Evolutionary conservation across 495 filamentous ascomycete species (phyloP).

Genomic region (Penicillium nucicola): DNA sequence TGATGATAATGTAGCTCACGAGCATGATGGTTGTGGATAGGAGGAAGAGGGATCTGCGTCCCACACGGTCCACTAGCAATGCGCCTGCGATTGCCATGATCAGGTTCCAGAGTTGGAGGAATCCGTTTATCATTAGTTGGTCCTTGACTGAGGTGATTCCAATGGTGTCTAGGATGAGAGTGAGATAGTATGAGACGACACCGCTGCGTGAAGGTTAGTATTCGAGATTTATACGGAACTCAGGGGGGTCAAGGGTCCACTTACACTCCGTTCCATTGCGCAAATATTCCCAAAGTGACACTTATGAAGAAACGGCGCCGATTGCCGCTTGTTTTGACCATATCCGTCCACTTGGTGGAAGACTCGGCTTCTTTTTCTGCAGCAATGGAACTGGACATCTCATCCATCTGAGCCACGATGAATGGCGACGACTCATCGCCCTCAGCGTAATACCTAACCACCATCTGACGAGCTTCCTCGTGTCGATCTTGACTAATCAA

Average conservation of each 20-base stretch:
- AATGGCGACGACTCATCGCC: conserved; percentile 18
- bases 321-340: conserved; percentile 5
- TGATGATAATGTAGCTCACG: conserved; percentile 49
- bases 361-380: too few species aligned
- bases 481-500: conserved; percentile 40
- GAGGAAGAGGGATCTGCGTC: conserved; percentile 52
- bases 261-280: conserved; percentile 10
- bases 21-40: conserved; percentile 52
- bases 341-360: conserved; percentile 2
- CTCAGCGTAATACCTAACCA: conserved; percentile 51
- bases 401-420: conserved; percentile 2
- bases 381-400: too few species aligned
- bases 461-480: conserved; percentile 43
- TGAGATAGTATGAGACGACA: conserved; percentile 59
- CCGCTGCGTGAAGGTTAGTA: neutral
- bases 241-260: neutral
- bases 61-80: conserved; percentile 49
- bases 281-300: conserved; percentile 7
- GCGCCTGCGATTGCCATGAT: conserved; percentile 37
- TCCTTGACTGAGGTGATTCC: conserved; percentile 45
- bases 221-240: too few species aligned
- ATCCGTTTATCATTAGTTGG: conserved; percentile 27
- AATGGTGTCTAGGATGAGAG: conserved; percentile 49
- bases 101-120: conserved; percentile 13
- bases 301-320: conserved; percentile 7